Evolutionary conservation across 257 asterid genomes (phyloP).

Genomic region (Scutellaria minor): DNA sequence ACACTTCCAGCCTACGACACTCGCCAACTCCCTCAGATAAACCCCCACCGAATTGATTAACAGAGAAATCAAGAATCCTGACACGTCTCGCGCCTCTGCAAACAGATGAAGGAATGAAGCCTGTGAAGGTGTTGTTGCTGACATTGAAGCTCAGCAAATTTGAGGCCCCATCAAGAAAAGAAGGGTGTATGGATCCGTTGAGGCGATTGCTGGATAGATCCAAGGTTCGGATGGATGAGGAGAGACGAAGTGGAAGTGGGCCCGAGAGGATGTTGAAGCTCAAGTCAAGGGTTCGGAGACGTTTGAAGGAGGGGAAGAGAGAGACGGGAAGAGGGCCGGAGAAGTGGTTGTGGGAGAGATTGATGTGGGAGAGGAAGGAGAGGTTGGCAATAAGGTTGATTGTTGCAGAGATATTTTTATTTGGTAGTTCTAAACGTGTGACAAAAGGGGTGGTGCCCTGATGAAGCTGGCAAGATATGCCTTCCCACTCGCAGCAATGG

Average conservation of each 20-base stretch:
- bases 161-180: slow-evolving; percentile 21
- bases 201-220: slow-evolving; percentile 52
- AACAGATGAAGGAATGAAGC: slow-evolving; percentile 44
- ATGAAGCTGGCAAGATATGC: slow-evolving; percentile 32
- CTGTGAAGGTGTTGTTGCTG: slow-evolving; percentile 50
- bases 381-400: slow-evolving; percentile 35
- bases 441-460: slow-evolving; percentile 7
- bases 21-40: slow-evolving; percentile 30
- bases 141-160: slow-evolving; percentile 42
- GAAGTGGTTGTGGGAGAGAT: slow-evolving; percentile 45
- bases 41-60: slow-evolving; percentile 42
- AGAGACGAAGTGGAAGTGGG: neutral
- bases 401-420: slow-evolving; percentile 15
- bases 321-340: slow-evolving; percentile 22
- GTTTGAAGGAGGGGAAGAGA: neutral
- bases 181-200: slow-evolving; percentile 37
- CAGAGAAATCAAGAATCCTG: slow-evolving; percentile 46
- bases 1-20: slow-evolving; percentile 36
- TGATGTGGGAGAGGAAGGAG: slow-evolving; percentile 37
- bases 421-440: slow-evolving; percentile 33
- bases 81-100: slow-evolving; percentile 38
- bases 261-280: slow-evolving; percentile 39
- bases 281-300: slow-evolving; percentile 27
- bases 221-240: neutral
- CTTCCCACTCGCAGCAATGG: slow-evolving; percentile 50